Evolutionary conservation across 1,284 basidiomycete species (phyloP), one percentile per base, ranked within the genome.

Genomic region (Xanthoconium separans): DNA sequence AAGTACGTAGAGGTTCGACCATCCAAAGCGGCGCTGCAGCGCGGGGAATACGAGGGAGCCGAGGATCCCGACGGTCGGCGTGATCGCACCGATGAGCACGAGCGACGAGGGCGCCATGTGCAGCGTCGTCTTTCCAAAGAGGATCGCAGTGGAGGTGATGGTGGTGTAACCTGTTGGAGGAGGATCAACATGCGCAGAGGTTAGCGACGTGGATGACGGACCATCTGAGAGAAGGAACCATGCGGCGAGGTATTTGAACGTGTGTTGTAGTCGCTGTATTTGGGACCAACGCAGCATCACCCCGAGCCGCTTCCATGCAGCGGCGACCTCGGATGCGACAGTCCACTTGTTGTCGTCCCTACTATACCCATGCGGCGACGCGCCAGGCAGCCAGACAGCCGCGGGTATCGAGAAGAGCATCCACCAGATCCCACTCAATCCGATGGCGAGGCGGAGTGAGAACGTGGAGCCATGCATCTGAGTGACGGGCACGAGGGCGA

Each of bases 181-280:
- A 10, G 9, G 36, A 13, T 37, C 6, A 18, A 37, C n/a, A n/a
- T 34, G 6, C 7, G 15, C 7, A 7, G 15, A 18, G 16, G 36
- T 10, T 8, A 16, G 36, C 3, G 16, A n/a, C 37, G 18, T 10
- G 37, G 37, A 15, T n/a, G 37, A 68, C 81, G 48, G 49, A 91
- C 91, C 91, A 65, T 96, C 93, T 1, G 90, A 93, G 30, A 97
- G 81, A 13, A 96, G 79, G 66, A 96, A 93, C 93, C 94, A 96
- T 0, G 94, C 91, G 5, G 86, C 79, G 39, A 96, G 84, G 64
- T 92, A 95, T 55, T 80, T 79, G 75, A 95, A 97, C 0, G 93
- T 91, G 64, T 93, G 88, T 34, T 80, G 78, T n/a, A 95, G 75
- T 54, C 79, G 80, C 68, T 78, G 80, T 33, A 95, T 82, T 65